These are phyloP conservation scores for Melanomma pulvis-pyrius DNA, from an alignment of 495 filamentous ascomycete species.

Conservation along the genomic window DNA sequence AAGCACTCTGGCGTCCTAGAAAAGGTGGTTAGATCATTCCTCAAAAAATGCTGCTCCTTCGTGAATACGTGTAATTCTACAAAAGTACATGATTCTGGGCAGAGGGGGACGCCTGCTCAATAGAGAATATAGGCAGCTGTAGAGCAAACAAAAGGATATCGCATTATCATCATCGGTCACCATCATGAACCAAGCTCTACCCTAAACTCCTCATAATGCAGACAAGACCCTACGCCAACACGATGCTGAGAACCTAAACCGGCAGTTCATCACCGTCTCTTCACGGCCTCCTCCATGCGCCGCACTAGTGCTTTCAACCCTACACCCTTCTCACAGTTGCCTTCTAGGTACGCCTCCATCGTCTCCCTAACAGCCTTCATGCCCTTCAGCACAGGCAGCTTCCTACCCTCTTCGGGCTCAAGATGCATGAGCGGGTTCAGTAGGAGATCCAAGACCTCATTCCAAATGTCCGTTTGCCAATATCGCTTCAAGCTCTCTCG, in stretches of 20 bases:
- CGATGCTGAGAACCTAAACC: constrained; percentile 12
- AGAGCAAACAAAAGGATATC: background rate
- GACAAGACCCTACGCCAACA: background rate
- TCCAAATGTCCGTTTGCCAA: constrained; percentile 94
- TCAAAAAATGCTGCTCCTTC: too few relatives aligned
- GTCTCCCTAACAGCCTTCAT: constrained; percentile 66
- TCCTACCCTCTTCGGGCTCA: constrained; percentile 60
- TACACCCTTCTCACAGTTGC: constrained; percentile 77
- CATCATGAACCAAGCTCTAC: background rate
- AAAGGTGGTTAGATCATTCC: too few relatives aligned
- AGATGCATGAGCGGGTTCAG: constrained; percentile 74
- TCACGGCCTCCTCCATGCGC: constrained; percentile 69
- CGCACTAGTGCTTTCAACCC: constrained; percentile 62
- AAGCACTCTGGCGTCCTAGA: too few relatives aligned
- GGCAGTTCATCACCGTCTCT: constrained; percentile 59
- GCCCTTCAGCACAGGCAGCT: constrained; percentile 67
- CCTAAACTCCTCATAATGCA: constrained; percentile 20
- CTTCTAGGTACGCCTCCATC: constrained; percentile 87
- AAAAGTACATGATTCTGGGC: background rate
- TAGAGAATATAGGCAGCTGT: background rate
- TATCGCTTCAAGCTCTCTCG: constrained; percentile 83
- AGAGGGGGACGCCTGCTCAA: too few relatives aligned
- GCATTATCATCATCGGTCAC: background rate
- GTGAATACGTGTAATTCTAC: too few relatives aligned
- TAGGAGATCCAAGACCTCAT: constrained; percentile 77